Conservation (phyloP, 2,329 filamentous ascomycete species). For the Fusarium goolgardi region DNA sequence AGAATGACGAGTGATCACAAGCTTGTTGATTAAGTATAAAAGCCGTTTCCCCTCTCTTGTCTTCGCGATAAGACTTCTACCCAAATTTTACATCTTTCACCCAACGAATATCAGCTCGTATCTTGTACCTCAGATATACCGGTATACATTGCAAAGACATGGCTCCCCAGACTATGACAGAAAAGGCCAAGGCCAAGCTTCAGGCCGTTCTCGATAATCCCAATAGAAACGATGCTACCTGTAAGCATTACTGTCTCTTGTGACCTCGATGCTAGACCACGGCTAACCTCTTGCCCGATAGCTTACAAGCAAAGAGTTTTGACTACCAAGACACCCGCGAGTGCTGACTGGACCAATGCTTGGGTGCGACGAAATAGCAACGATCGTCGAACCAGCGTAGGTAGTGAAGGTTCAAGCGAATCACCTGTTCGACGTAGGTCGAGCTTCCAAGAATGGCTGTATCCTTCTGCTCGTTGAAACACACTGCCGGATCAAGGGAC, state of each 20-base stretch:
- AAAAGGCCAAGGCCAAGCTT: conserved; percentile 38
- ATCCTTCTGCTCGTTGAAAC: conserved; percentile 33
- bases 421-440: conserved; percentile 32
- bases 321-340: conserved; percentile 30
- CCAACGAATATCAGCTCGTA: background rate
- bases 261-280: accelerated
- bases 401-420: conserved; percentile 26
- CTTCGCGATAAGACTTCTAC: background rate
- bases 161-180: conserved; percentile 34
- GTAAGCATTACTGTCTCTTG: background rate
- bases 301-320: conserved; percentile 39
- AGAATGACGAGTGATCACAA: conserved; percentile 34
- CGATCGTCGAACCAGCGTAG: conserved; percentile 29
- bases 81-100: background rate
- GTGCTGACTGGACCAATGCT: conserved; percentile 30
- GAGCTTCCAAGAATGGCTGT: conserved; percentile 38
- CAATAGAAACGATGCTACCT: conserved; percentile 28
- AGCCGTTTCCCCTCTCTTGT: conserved; percentile 21
- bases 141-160: background rate
- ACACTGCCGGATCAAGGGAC: background rate
- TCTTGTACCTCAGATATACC: background rate
- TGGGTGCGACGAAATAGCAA: conserved; percentile 35
- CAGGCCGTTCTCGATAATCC: conserved; percentile 37
- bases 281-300: background rate
- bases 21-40: background rate